phyloP scores from a whole-genome alignment of 768 basidiomycete species.

The Mycena filopes region DNA sequence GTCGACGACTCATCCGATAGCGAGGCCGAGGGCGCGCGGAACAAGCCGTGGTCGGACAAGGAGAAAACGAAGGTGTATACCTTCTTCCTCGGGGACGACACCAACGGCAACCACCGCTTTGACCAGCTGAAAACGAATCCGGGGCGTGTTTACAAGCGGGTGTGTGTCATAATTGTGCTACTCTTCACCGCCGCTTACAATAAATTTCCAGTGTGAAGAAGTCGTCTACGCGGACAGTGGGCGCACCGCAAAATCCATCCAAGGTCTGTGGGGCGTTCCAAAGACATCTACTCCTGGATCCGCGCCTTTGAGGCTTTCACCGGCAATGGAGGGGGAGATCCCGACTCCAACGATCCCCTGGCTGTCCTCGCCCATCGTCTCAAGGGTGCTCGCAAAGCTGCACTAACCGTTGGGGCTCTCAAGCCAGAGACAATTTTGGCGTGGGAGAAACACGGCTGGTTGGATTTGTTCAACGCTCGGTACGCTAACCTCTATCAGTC shows the following conservation, averaged over 20 bases:
- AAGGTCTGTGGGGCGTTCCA: not conserved
- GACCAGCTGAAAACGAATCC: slow-evolving; percentile 23
- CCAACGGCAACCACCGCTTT: not conserved
- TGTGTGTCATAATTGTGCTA: not conserved
- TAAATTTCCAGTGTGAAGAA: not conserved
- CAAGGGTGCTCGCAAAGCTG: slow-evolving; percentile 1
- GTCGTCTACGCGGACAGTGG: not conserved
- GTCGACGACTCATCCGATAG: not conserved
- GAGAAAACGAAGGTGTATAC: slow-evolving; percentile 4
- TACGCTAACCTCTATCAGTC: not conserved
- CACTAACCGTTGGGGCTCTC: not conserved
- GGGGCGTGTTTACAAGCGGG: slow-evolving; percentile 3
- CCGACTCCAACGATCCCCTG: slow-evolving; percentile 8
- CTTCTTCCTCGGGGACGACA: not conserved
- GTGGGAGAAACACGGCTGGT: slow-evolving; percentile 6
- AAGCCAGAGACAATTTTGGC: not conserved
- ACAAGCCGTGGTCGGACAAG: not conserved
- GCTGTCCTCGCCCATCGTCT: not conserved
- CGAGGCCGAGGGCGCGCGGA: not conserved
- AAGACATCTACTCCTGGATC: slow-evolving; percentile 8
- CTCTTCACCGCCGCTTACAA: no score
- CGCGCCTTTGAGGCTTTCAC: slow-evolving; percentile 14
- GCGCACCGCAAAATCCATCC: not conserved
- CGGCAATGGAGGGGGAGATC: slow-evolving; percentile 21
- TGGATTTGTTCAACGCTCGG: slow-evolving; percentile 7